Evolutionary conservation across 192 early-diverging fungal species (phyloP), one percentile per base, ranked within the genome.

Genomic region (Radiomyces spectabilis): DNA sequence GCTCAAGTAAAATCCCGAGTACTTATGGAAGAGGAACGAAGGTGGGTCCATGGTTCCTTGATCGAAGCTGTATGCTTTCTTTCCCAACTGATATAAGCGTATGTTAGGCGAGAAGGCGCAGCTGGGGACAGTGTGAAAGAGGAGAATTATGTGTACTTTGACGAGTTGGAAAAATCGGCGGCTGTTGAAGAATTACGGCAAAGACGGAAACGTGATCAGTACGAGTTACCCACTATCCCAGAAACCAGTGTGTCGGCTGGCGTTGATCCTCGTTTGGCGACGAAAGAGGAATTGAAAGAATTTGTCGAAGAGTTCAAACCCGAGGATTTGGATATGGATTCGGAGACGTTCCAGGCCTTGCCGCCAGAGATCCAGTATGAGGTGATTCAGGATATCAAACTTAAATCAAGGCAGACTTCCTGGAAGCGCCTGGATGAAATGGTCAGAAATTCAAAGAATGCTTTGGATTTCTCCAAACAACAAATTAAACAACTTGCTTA

Each of bases 281-380:
- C 83, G 22, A 70, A 77, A 13, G 62, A 74, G n/a, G 66, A 76
- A 34, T 65, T 65, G 19, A 29, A 34, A 0, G 34, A 66, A 45
- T 42, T 47, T 58, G 46, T 52, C 38, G 15, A 54, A 38, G 38
- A 77, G 67, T 26, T 59, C 48, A 18, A 56, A 72, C 60, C 59
- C 2, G 47, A 57, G 7, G 73, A 83, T 18, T 46, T 90, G n/a
- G 79, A 92, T 57, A 78, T 87, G n/a, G 86, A 94, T 45, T 92
- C 91, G 0, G 79, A 77, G 1, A 71, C 59, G 7, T 97, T 97
- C 64, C 67, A 78, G 40, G 59, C 76, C 0, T 73, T 97, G 18
- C 82, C 92, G 4, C 59, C 82, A 0, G 92, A 95, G 53, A 66
- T 85, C 15, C 97, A 98, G 68, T 91, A 96, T 66, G 93, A 98